phyloP scores from a whole-genome alignment of 345 rosid genomes.

The Nasturtium officinale region DNA sequence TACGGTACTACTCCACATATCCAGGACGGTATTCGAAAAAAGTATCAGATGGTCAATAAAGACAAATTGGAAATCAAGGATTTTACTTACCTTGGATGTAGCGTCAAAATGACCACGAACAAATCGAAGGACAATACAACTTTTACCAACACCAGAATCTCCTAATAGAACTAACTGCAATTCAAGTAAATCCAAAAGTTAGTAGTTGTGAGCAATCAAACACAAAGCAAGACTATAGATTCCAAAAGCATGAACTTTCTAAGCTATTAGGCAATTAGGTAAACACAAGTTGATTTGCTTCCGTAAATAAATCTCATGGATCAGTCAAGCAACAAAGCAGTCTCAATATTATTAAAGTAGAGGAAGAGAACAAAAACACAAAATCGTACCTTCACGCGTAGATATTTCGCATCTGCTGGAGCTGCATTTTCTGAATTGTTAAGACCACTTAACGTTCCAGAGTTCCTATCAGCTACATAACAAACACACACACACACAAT shows the following conservation, averaged over 20 bases:
- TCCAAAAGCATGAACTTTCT: conserved; percentile 16
- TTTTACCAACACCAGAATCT: conserved; percentile 98
- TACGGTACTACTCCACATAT: neutral
- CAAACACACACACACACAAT: conserved; percentile 14
- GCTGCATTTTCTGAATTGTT: conserved; percentile 54
- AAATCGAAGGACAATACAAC: conserved; percentile 98
- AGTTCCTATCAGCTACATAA: conserved; percentile 58
- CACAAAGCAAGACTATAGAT: neutral
- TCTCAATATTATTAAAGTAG: neutral
- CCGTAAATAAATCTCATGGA: neutral
- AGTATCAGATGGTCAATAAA: neutral
- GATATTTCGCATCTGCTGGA: conserved; percentile 64
- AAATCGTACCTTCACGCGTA: conserved; percentile 81
- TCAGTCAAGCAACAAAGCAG: neutral
- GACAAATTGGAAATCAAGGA: neutral
- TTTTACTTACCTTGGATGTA: conserved; percentile 70
- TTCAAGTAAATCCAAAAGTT: conserved; percentile 32
- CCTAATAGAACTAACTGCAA: conserved; percentile 88
- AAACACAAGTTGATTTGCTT: neutral
- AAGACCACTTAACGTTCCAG: conserved; percentile 65
- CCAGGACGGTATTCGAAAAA: neutral
- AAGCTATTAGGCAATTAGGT: neutral
- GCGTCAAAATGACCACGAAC: conserved; percentile 99
- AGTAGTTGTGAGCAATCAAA: neutral
- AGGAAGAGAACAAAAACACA: neutral